Base-by-base conservation (phyloP, 1,139 yeast species). In the Hansenula lynferdii region DNA sequence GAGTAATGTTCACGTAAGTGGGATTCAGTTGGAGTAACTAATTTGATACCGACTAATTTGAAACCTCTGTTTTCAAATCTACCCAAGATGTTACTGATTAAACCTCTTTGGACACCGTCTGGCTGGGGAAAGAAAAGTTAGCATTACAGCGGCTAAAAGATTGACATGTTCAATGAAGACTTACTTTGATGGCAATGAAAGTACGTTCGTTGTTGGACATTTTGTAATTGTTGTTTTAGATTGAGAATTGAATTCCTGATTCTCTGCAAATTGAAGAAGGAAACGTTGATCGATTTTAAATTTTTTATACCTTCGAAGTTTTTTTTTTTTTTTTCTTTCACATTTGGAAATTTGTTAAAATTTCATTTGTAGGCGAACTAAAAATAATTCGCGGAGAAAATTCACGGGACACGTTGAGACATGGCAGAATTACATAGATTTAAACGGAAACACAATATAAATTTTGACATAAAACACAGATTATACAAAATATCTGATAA, bases 91-190 rank as follows among this genome's bases (percentile, higher is more conserved):
- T 85, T 75, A 64, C 95, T 72, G 70, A 90, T 75, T 67, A 94
- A 80, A 51, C 97, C 97, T 77, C 99, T 89, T 79, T 92, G 97
- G 78, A 92, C 98, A 74, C 97, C 99, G 72, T 92, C 99, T 72
- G 99, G 99, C 76, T 64, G 38, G 4, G 21, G 20, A 33, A 11
- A 25, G 2, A 12, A 19, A 16, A 11, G 30, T 33, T 34, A 31
- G 36, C 27, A n/a, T 22, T 9, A 15, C 20, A 22, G 20, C 20
- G 21, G 15, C 20, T 15, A 24, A 25, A 15, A 11, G 5, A 5
- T 7, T 20, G 17, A 10, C 11, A 11, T 3, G 8, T 17, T 14
- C 11, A 3, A 9, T n/a, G 21, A 24, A 24, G 23, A 36, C 57
- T 27, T 44, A 62, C 68, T 64, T 92, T 92, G 70, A 92, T 85